Percentiles rank a stretch among this genome's conserved stretches.
Evolutionary conservation across 148 eudicot genomes (phyloP).

Genomic region (Limonium bicolor): DNA sequence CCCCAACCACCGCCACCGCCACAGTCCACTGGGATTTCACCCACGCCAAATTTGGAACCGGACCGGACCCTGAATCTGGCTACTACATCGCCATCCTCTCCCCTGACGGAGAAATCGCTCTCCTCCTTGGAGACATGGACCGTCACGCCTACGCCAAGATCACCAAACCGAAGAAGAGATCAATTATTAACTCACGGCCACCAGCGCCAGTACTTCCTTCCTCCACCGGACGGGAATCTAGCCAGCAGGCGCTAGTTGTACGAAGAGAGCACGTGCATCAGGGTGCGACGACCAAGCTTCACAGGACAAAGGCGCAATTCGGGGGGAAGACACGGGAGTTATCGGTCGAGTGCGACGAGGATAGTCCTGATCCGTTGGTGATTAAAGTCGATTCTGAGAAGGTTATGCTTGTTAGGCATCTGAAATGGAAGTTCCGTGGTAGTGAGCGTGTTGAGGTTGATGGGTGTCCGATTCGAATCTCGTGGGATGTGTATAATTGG

Average conservation of each 20-base stretch:
- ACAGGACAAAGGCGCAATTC: constrained; percentile 25
- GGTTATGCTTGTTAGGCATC: constrained; percentile 39
- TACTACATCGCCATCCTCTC: constrained; percentile 44
- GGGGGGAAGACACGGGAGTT: constrained; percentile 28
- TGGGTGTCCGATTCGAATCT: constrained; percentile 37
- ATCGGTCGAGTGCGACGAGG: constrained; percentile 29
- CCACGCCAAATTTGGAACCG: constrained; percentile 38
- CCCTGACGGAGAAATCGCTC: constrained; percentile 15
- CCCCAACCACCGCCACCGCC: not conserved
- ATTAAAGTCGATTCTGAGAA: constrained; percentile 36
- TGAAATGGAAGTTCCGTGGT: constrained; percentile 81
- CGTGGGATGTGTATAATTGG: constrained; percentile 81
- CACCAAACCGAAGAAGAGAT: constrained; percentile 15
- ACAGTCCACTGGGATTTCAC: constrained; percentile 45
- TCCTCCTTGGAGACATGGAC: constrained; percentile 32
- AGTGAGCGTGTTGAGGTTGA: constrained; percentile 57
- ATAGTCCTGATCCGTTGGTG: constrained; percentile 23
- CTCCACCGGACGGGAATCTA: not conserved
- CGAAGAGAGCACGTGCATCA: constrained; percentile 51
- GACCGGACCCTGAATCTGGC: constrained; percentile 53
- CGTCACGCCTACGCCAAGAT: not conserved
- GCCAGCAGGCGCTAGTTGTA: constrained; percentile 21
- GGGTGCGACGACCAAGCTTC: constrained; percentile 32
- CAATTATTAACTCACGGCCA: not conserved
- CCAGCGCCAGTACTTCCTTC: not conserved